Evolutionary conservation across 192 early-diverging fungal genomes (phyloP), one percentile per base, ranked within the genome.

Genomic region (Entomortierella chlamydospora): DNA sequence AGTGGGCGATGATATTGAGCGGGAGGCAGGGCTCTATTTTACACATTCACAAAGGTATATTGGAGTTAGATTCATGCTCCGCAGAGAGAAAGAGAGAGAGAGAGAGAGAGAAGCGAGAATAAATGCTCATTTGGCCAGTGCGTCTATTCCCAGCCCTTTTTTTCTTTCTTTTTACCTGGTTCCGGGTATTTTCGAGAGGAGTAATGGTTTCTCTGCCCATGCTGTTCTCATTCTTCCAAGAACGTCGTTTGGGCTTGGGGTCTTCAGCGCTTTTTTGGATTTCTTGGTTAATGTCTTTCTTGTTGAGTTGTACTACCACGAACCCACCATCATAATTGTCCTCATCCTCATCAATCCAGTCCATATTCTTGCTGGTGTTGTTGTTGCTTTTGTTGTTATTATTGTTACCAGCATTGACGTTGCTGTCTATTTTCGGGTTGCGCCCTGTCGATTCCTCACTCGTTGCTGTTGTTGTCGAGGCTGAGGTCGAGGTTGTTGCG

Each of bases 341-440:
- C 26, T 42, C 60, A 20, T 62, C 60, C 17, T 45, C n/a, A 49
- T 41, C 57, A 15, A 39, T 41, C 39, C 39, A 59, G 39, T 41
- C 39, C 39, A 41, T 41, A 13, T 41, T 41, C 39, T 47, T 47
- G 15, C 20, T 47, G 15, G 15, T 60, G 20, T 26, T 42, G 58
- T 22, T 60, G 18, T 30, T 58, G 31, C 26, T 42, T 11, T 33
- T 37, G 45, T 47, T 47, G 45, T 47, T 47, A 12, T 20, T 47
- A 20, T 20, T 12, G 5, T 47, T 37, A 37, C 34, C 15, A 4
- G n/a, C 26, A 15, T 20, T 47, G 45, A 11, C 4, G 15, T 20
- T 47, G 45, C 12, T 47, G 45, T 47, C 15, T n/a, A n/a, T n/a
- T n/a, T n/a, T n/a, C n/a, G n/a, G n/a, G n/a, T n/a, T n/a, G n/a